These are phyloP conservation scores for Paspalum vaginatum DNA, from an alignment of 176 grass and related monocot genomes.

Conservation along the genomic window DNA sequence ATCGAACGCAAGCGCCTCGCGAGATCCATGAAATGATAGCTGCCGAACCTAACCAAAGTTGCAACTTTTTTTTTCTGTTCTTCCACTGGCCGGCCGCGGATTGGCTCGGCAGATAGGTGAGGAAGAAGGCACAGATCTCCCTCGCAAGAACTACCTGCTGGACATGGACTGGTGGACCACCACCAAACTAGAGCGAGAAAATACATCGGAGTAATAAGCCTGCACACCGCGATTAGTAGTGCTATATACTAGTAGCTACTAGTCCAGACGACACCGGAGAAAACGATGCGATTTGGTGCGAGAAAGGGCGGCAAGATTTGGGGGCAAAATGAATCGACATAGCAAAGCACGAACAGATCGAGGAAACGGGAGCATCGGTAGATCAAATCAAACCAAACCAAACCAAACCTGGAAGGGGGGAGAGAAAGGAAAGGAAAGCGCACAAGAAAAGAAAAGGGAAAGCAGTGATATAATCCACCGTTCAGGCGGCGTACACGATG, in stretches of 20 bases:
- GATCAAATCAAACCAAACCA: constrained; percentile 26
- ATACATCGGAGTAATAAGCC: constrained; percentile 7
- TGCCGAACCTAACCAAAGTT: constrained; percentile 9
- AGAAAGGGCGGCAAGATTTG: constrained; percentile 24
- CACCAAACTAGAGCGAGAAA: neutral
- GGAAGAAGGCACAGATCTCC: constrained; percentile 23
- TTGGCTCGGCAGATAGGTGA: neutral
- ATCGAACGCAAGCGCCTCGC: constrained; percentile 8
- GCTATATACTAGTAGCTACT: too few relatives aligned
- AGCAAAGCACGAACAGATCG: neutral
- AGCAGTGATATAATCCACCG: neutral
- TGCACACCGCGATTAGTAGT: neutral
- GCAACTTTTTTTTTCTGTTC: neutral
- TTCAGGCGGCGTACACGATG: constrained; percentile 9
- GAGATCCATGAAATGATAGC: constrained; percentile 61
- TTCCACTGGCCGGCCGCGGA: neutral
- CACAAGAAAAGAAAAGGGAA: neutral
- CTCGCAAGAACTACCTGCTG: constrained; percentile 8
- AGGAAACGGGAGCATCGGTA: neutral
- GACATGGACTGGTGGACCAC: neutral
- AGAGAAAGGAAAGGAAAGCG: too few relatives aligned
- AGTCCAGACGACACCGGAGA: neutral
- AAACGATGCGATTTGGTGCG: constrained; percentile 42
- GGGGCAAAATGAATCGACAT: constrained; percentile 10
- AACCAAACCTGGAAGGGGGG: constrained; percentile 14